Base-by-base conservation (phyloP, 768 basidiomycete species). In the Strobilomyces confusus region DNA sequence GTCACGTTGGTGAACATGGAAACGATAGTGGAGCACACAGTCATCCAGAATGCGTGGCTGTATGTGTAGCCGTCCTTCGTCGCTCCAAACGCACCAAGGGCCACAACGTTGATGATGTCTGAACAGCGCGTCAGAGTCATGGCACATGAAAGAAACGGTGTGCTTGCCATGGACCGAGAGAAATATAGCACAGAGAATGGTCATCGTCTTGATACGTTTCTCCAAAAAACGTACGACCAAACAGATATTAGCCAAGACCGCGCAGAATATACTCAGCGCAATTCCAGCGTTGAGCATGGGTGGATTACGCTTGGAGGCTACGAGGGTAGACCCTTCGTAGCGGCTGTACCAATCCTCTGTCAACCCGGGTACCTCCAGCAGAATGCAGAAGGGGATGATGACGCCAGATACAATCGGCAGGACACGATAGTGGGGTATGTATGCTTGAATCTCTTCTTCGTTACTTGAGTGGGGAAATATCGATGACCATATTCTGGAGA, bases 301-400 rank as follows among this genome's bases (percentile, higher is more conserved):
- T 0, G 89, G 75, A 49, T 92, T 91, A 14, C 65, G 64, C 44
- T 70, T 74, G 5, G 66, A 73, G 33, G 86, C 78, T 1, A 84
- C 69, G 5, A 72, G 67, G 19, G 72, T 64, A 26, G 40, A 20
- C 12, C 51, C 55, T 29, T 74, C 69, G 0, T 80, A 87, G 7
- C 77, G 77, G 52, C 86, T 77, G 56, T 84, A 89, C 89, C 87
- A 89, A 48, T 79, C 77, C 54, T 82, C 84, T 1, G 88, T 92
- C 12, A 42, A 69, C 15, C 86, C 86, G 1, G 91, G 91, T 26
- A 93, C 88, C 60, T 87, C 86, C 26, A 92, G 75, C n/a, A 93
- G 75, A 45, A 92, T 87, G 17, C 85, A 80, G 60, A 93, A 89
- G 0, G 88, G 86, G 33, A 88, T 81, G 55, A 83, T 65, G 37